phyloP scores from a whole-genome alignment of 768 basidiomycete genomes.

The Mycena kentingensis region DNA sequence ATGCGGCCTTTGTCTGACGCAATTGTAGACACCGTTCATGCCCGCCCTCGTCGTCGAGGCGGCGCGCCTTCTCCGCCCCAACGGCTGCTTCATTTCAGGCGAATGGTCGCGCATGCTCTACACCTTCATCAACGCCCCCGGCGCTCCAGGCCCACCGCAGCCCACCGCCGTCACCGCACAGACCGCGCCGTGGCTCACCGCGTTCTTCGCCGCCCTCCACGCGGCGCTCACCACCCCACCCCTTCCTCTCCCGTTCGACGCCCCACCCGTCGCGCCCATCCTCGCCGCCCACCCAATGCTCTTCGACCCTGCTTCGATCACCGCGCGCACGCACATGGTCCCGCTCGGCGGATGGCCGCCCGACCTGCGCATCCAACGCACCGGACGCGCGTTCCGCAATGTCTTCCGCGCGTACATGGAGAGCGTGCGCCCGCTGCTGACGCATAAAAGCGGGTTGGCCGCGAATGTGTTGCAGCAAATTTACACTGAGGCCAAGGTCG shows the following conservation, averaged over 20 bases:
- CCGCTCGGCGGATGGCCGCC: slow-evolving; percentile 60
- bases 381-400: slow-evolving; percentile 46
- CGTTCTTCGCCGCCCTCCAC: slow-evolving; percentile 42
- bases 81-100: slow-evolving; percentile 67
- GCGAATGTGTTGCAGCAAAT: slow-evolving; percentile 41
- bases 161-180: slow-evolving; percentile 27
- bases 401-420: slow-evolving; percentile 45
- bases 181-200: slow-evolving; percentile 40
- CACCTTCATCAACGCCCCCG: too few relatives aligned
- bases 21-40: slow-evolving; percentile 59
- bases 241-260: slow-evolving; percentile 42
- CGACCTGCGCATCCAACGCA: slow-evolving; percentile 31
- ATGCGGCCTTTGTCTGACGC: slow-evolving; percentile 8
- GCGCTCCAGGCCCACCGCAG: slow-evolving; percentile 42
- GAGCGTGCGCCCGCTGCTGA: slow-evolving; percentile 51
- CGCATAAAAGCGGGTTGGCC: slow-evolving; percentile 37
- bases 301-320: too few relatives aligned
- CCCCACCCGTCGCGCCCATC: slow-evolving; percentile 37
- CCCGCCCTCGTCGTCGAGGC: slow-evolving; percentile 55
- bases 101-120: slow-evolving; percentile 64
- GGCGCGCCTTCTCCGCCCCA: slow-evolving; percentile 63
- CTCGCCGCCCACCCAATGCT: too few relatives aligned
- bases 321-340: slow-evolving; percentile 37
- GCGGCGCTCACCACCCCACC: slow-evolving; percentile 31
- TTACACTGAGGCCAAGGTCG: slow-evolving; percentile 44